Conservation (phyloP, 2,329 filamentous ascomycete genomes). For the Ophiocordyceps camponoti-saundersi region DNA sequence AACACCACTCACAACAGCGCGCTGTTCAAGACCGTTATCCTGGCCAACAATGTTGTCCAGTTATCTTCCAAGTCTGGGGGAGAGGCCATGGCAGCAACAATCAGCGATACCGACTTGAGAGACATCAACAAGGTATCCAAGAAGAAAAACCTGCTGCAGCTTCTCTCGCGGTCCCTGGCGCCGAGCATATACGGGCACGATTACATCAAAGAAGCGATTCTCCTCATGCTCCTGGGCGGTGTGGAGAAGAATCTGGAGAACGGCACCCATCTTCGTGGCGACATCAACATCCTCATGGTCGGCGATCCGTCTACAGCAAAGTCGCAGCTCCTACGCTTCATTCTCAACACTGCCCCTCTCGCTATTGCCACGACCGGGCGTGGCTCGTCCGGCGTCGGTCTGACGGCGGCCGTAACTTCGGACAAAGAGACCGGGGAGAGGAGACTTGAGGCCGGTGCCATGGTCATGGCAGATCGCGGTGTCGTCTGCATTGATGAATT, state of each 20-base stretch:
- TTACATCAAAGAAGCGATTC: slow-evolving; percentile 90
- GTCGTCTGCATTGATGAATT: slow-evolving; percentile 99
- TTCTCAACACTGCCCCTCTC: slow-evolving; percentile 89
- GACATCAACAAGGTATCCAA: slow-evolving; percentile 96
- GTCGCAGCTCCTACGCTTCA: slow-evolving; percentile 95
- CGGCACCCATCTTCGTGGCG: slow-evolving; percentile 82
- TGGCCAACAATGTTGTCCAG: slow-evolving; percentile 87
- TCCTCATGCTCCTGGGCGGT: slow-evolving; percentile 91
- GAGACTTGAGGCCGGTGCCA: slow-evolving; percentile 91
- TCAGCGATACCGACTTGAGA: slow-evolving; percentile 90
- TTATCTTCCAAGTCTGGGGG: slow-evolving; percentile 93
- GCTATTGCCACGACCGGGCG: slow-evolving; percentile 97
- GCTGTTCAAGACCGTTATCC: slow-evolving; percentile 79
- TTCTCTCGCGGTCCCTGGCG: slow-evolving; percentile 81
- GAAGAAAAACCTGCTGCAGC: slow-evolving; percentile 83
- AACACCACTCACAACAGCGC: slow-evolving; percentile 90
- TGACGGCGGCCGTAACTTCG: slow-evolving; percentile 92
- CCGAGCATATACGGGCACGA: slow-evolving; percentile 96
- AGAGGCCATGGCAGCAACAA: slow-evolving; percentile 76
- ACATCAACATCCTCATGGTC: slow-evolving; percentile 97
- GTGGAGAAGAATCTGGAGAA: slow-evolving; percentile 64
- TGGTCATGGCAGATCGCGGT: slow-evolving; percentile 94
- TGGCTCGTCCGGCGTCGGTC: slow-evolving; percentile 89
- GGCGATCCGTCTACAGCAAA: slow-evolving; percentile 95
- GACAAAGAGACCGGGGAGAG: slow-evolving; percentile 98